Evolutionary conservation across 306 rosid genomes (phyloP).

Genomic region (Dalbergia cochinchinensis): DNA sequence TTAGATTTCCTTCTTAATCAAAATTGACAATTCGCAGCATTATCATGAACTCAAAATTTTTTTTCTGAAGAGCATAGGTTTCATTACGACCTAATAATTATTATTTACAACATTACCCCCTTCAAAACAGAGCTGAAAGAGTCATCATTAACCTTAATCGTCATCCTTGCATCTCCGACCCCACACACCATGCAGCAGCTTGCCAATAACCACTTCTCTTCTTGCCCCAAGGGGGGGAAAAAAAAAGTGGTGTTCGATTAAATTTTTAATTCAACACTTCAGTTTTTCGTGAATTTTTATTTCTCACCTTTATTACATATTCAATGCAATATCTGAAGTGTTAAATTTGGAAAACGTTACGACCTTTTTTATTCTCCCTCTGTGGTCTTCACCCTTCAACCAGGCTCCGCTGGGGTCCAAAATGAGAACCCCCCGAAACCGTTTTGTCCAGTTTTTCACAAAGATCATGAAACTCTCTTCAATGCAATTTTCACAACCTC

Average conservation of each 20-base stretch:
- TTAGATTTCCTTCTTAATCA: too few species aligned
- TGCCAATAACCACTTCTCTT: neutral
- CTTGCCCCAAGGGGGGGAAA: neutral
- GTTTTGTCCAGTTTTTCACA: neutral
- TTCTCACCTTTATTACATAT: too few species aligned
- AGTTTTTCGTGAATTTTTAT: too few species aligned
- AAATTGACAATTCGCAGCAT: too few species aligned
- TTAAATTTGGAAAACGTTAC: too few species aligned
- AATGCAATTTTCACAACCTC: neutral
- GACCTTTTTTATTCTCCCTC: too few species aligned
- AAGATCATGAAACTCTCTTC: slow-evolving; percentile 13
- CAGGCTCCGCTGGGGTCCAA: neutral
- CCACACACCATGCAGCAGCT: slow-evolving; percentile 16
- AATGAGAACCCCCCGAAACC: neutral
- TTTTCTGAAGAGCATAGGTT: slow-evolving; percentile 17
- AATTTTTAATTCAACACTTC: too few species aligned
- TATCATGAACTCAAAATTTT: neutral
- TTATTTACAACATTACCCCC: neutral
- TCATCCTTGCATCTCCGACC: slow-evolving; percentile 44
- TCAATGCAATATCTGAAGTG: too few species aligned
- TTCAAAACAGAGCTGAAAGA: slow-evolving; percentile 36
- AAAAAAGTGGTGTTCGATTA: too few species aligned
- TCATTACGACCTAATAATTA: slow-evolving; percentile 41
- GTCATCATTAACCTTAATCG: slow-evolving; percentile 20
- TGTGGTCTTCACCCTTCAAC: neutral